Evolutionary conservation across 2,329 filamentous ascomycete species (phyloP).

Genomic region (Venturia oleaginea): DNA sequence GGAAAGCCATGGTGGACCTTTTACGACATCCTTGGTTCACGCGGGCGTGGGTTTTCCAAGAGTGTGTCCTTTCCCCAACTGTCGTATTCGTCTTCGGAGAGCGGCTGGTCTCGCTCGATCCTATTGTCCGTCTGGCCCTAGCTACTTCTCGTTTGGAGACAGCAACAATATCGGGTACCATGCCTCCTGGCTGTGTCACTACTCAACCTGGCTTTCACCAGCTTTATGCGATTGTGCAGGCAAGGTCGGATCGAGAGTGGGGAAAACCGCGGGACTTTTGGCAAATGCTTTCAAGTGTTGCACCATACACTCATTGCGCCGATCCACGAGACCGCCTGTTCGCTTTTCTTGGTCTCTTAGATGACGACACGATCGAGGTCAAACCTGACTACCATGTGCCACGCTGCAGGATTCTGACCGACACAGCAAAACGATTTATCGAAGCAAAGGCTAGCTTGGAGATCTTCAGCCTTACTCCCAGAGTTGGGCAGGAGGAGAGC

Average conservation of each 20-base stretch:
- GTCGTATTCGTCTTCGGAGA: constrained; percentile 11
- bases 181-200: constrained; percentile 7
- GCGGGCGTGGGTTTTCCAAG: constrained; percentile 28
- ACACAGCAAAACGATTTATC: constrained; percentile 5
- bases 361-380: constrained; percentile 7
- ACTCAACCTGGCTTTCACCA: constrained; percentile 10
- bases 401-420: not conserved
- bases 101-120: constrained; percentile 10
- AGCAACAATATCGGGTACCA: constrained; percentile 2
- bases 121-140: constrained; percentile 5
- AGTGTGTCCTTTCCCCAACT: constrained; percentile 20
- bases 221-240: constrained; percentile 11
- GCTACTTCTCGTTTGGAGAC: constrained; percentile 12
- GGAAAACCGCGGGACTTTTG: constrained; percentile 12
- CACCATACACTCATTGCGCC: constrained; percentile 7
- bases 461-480: constrained; percentile 6
- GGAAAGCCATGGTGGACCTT: constrained; percentile 10
- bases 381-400: constrained; percentile 7
- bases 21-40: constrained; percentile 14
- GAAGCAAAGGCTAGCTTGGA: constrained; percentile 10
- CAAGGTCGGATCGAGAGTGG: not conserved
- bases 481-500: constrained; percentile 4
- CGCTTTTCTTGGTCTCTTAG: constrained; percentile 5
- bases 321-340: constrained; percentile 7
- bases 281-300: constrained; percentile 6